phyloP scores from a whole-genome alignment of 768 basidiomycete genomes.

The Auricularia cornea region DNA sequence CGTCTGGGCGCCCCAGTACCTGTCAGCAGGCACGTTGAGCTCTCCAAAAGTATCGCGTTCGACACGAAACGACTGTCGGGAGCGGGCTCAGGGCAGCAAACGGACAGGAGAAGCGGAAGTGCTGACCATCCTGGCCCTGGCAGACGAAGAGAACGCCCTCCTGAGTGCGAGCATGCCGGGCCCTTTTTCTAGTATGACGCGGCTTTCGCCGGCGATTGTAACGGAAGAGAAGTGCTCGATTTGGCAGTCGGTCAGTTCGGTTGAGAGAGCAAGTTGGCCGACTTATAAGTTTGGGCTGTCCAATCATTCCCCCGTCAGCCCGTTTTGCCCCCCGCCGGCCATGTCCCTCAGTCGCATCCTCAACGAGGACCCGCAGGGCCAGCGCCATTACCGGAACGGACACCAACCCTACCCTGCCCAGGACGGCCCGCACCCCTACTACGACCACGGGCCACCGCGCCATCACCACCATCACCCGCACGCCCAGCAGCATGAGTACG shows the following conservation, averaged over 20 bases:
- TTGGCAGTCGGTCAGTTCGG: no score
- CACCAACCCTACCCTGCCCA: slow-evolving; percentile 23
- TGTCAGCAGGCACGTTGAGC: slow-evolving; percentile 75
- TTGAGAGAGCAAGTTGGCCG: no score
- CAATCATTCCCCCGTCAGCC: background rate
- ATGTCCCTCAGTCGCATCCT: slow-evolving; percentile 79
- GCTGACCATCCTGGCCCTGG: slow-evolving; percentile 6
- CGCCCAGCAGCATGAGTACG: slow-evolving; percentile 2
- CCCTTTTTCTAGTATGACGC: background rate
- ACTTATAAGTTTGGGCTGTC: background rate
- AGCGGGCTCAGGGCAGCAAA: background rate
- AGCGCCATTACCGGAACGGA: slow-evolving; percentile 19
- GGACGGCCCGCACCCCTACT: background rate
- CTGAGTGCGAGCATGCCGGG: slow-evolving; percentile 2
- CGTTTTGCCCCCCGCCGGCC: slow-evolving; percentile 3
- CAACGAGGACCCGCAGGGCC: slow-evolving; percentile 54
- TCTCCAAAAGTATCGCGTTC: slow-evolving; percentile 97
- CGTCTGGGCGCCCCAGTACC: slow-evolving; percentile 98
- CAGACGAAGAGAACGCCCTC: slow-evolving; percentile 6
- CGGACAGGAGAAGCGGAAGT: background rate
- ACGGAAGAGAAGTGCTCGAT: background rate
- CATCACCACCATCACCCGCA: background rate
- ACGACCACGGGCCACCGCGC: slow-evolving; percentile 17
- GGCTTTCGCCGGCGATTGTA: background rate
- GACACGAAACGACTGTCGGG: slow-evolving; percentile 44